Percentiles rank a stretch among this genome's conserved stretches.
Conservation (phyloP, 192 early-diverging fungal species). For the Oehlia diaphana region DNA sequence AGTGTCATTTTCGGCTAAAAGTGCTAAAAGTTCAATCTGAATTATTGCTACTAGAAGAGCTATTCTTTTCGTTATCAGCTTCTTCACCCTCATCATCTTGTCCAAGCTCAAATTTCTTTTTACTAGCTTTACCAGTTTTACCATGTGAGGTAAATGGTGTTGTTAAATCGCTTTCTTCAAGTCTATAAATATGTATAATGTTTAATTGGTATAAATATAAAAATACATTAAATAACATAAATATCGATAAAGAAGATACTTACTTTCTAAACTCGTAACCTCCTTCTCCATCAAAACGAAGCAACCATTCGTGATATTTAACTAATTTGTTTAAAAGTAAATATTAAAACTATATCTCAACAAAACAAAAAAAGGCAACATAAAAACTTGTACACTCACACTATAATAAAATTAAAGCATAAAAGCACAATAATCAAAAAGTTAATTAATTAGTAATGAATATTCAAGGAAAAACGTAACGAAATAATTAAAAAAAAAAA, state of each 20-base stretch:
- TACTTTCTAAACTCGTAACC: constrained; percentile 60
- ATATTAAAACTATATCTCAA: not conserved
- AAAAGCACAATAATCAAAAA: not conserved
- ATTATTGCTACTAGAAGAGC: constrained; percentile 8
- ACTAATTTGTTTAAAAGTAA: constrained; percentile 4
- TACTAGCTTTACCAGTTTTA: constrained; percentile 48
- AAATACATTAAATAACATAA: too few relatives aligned
- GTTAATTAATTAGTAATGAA: not conserved
- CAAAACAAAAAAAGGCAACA: not conserved
- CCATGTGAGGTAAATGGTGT: constrained; percentile 52
- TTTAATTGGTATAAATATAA: not conserved
- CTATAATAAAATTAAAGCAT: not conserved
- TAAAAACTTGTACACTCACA: not conserved
- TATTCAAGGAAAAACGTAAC: not conserved
- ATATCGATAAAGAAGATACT: not conserved
- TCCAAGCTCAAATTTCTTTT: constrained; percentile 42
- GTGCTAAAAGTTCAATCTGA: not conserved
- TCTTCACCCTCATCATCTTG: constrained; percentile 40
- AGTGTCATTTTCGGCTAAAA: not conserved
- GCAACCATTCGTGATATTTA: constrained; percentile 58
- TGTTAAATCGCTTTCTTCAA: constrained; percentile 46
- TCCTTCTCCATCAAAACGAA: constrained; percentile 65
- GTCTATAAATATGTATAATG: constrained; percentile 26
- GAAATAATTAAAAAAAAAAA: not conserved
- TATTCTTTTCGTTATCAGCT: constrained; percentile 42